Base-by-base conservation (phyloP, 2,329 filamentous ascomycete species). In the Cercospora zeina region DNA sequence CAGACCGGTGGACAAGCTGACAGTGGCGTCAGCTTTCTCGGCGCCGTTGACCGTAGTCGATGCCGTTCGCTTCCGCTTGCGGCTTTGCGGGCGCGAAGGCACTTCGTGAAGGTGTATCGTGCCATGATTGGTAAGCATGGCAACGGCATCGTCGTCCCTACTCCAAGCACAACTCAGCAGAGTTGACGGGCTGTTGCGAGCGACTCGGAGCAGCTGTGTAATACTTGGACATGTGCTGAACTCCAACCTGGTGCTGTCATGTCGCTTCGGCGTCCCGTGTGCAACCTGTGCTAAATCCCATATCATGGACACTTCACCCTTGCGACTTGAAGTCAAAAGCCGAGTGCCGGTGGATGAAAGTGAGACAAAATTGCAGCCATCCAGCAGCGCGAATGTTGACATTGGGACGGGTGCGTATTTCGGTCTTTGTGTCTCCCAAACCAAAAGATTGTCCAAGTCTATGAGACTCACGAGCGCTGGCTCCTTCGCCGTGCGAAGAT, bases 91-190 rank as follows among this genome's bases (percentile, higher is more conserved):
- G 30, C 60, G 47, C 13, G 58, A 51, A 8, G 92, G 91, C 76
- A 97, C 85, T 68, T 96, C 90, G 67, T 96, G 88, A 47, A 97
- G 85, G 77, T 99, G 95, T 10, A 97, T 87, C 8, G 95, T 99
- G n/a, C 93, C 92, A 69, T 93, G 90, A 71, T 96, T 91, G 0
- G 95, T 97, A 27, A 97, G 87, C 78, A 99, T 87, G 1, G 93
- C 93, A 39, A 96, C 79, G 62, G 90, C 88, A 72, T 96, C 90
- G 21, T 90, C 91, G 60, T 88, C 87, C 3, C 90, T 90, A 59
- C 85, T 89, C 95, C 95, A 99, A 2, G 87, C 86, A 45, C 96
- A 90, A 71, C 97, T 93, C 21, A 97, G 85, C 59, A 97, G 91
- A 58, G 90, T 89, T 2, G 95, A 91, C 54, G 93, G 89, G 1